Percentiles rank a stretch among this genome's conserved stretches.
These are phyloP conservation scores for Harrya chromipes DNA, from an alignment of 768 basidiomycete genomes.

Conservation along the genomic window DNA sequence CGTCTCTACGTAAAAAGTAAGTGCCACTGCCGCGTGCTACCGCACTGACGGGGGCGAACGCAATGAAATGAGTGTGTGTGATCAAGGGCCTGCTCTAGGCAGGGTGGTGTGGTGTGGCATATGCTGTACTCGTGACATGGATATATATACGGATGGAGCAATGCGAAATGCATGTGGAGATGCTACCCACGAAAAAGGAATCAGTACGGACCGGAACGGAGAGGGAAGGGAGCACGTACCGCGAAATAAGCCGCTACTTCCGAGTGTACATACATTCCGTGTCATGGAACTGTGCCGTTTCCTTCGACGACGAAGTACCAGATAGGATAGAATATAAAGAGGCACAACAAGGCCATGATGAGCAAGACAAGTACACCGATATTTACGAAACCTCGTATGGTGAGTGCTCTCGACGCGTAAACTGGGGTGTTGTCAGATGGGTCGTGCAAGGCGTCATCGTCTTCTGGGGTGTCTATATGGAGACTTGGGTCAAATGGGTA, in stretches of 20 bases:
- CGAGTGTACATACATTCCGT: background rate
- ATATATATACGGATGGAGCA: constrained; percentile 1
- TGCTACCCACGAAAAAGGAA: background rate
- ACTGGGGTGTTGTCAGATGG: constrained; percentile 37
- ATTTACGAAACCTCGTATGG: constrained; percentile 60
- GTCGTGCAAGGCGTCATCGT: constrained; percentile 77
- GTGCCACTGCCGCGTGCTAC: background rate
- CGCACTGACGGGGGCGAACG: background rate
- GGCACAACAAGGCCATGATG: constrained; percentile 54
- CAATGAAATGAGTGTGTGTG: background rate
- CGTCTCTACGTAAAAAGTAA: constrained; percentile 1
- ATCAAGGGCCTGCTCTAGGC: background rate
- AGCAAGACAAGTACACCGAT: constrained; percentile 64
- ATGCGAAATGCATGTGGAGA: constrained; percentile 1
- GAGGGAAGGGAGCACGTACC: constrained; percentile 6
- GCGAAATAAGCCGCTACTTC: background rate
- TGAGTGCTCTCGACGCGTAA: constrained; percentile 25
- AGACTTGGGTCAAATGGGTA: constrained; percentile 68
- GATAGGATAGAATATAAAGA: constrained; percentile 86
- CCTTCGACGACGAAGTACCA: constrained; percentile 27
- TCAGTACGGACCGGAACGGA: background rate
- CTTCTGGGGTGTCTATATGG: constrained; percentile 59
- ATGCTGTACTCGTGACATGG: background rate
- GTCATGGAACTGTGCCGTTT: constrained; percentile 8
- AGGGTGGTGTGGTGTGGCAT: background rate